Base-by-base conservation (phyloP, 2,329 filamentous ascomycete species). In the Leptographium galeiforme region DNA sequence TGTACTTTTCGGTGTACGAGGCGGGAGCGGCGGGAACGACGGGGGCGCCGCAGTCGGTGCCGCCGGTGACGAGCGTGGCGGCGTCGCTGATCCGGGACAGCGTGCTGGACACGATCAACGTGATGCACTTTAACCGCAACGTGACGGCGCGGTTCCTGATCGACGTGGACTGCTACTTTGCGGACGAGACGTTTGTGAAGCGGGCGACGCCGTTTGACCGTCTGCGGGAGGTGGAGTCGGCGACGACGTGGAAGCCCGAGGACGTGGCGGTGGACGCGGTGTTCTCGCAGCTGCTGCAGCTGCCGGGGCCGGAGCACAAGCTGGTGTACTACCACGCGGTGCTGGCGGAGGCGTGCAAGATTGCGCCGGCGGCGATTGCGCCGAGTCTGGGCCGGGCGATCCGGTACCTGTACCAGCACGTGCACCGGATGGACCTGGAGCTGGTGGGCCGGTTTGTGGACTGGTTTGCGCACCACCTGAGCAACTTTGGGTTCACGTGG, bases 401-500 rank as follows among this genome's bases (percentile, higher is more conserved):
- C 61, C 81, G 93, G 53, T 95, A 85, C 63, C 74, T 96, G 57
- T 98, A 95, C 72, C 81, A 87, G 57, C 89, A 85, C 65, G 74
- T 87, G 11, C 83, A 89, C 55, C 79, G 77, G 2, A 82, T 97
- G 74, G 93, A 98, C 63, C 74, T 96, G 48, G 90, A 97, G 68
- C 72, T 98, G 45, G 78, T 75, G 53, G 85, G 90, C 63, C 81
- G 93, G 32, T 97, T 97, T 70, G 75, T 95, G 64, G 91, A 97
- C 66, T 98, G 93, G 93, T 98, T 98, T 64, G 81, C 91, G 18
- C 93, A 98, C 67, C 93, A 98, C 71, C 72, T 98, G 60, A 96
- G 90, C 71, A 98, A 98, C 71, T 98, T 98, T 65, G 93, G 95
- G 52, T 98, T 97, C 66, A 93, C 93, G 11, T 98, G 93, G 93